Evolutionary conservation across 305 asterid species (phyloP).

Genomic region (Euphrasia arctica): DNA sequence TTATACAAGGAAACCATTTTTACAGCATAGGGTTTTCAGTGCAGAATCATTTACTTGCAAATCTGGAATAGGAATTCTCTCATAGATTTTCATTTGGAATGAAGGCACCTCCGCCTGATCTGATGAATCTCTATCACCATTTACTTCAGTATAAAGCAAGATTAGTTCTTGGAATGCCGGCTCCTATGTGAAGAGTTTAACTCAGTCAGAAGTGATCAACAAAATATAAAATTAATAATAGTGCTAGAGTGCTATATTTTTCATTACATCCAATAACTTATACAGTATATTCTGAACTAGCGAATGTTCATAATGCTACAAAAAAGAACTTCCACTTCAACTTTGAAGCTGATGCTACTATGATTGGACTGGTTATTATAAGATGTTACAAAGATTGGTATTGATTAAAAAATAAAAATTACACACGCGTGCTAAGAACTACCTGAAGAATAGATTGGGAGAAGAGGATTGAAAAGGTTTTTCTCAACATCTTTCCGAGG

Average conservation of each 20-base stretch:
- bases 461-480: constrained; percentile 64
- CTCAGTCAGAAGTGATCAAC: constrained; percentile 20
- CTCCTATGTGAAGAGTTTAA: constrained; percentile 53
- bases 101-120: constrained; percentile 51
- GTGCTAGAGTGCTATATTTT: constrained; percentile 16
- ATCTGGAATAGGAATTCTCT: constrained; percentile 90
- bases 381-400: constrained; percentile 3
- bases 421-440: constrained; percentile 19
- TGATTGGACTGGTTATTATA: constrained; percentile 14
- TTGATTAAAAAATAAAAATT: constrained; percentile 2
- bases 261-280: constrained; percentile 23
- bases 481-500: constrained; percentile 65
- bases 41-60: constrained; percentile 63
- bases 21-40: constrained; percentile 25
- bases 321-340: not conserved
- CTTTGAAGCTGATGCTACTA: constrained; percentile 9
- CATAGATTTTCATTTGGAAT: constrained; percentile 83
- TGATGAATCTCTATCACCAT: constrained; percentile 38
- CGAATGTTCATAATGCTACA: too few relatives aligned
- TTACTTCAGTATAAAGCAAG: constrained; percentile 60
- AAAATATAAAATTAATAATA: not conserved
- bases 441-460: constrained; percentile 89
- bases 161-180: constrained; percentile 84
- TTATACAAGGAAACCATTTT: constrained; percentile 19
- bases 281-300: constrained; percentile 9